Evolutionary conservation across 805 yeast genomes (phyloP), one percentile per base, ranked within the genome.

Genomic region (Monosporozyma yasuniensis): DNA sequence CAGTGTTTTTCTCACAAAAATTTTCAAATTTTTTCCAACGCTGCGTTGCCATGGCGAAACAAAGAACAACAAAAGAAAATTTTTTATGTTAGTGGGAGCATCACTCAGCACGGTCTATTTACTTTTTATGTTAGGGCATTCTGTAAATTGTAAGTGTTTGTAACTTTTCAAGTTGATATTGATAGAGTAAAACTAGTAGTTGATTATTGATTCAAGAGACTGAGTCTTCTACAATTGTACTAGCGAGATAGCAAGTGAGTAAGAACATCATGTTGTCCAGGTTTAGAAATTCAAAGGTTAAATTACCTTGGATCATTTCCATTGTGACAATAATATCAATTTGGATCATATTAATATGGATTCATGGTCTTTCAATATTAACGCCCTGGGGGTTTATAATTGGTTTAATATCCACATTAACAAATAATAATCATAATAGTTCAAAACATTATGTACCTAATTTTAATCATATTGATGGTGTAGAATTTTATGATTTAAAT

Each of bases 401-500:
- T 46, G 39, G 45, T 14, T 2, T 27, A 22, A 7, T 18, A 30
- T 9, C 27, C 38, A 55, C 25, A 43, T 60, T 10, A 54, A 59
- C 39, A 16, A 2, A 18, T 9, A 16, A 22, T 3, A 35, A 18
- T n/a, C n/a, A n/a, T n/a, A n/a, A n/a, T n/a, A n/a, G n/a, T n/a
- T n/a, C n/a, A 18, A 35, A 22, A 35, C 58, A 60, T 3, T 70
- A 70, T 49, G 61, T 60, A n/a, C 76, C 76, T 7, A 62, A 66
- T 47, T 64, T 72, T 38, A 53, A 57, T 12, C 57, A 60, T 28
- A 58, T 61, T 5, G 70, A 71, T 8, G 61, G 54, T 42, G 87
- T 87, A 10, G 81, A 77, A 56, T 85, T 77, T 59, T 87, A 81
- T 64, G 97, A 90, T 63, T 70, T 90, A 59, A 74, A 72, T 18